Percentiles rank a stretch among this genome's conserved stretches.
Evolutionary conservation across 2,329 filamentous ascomycete genomes (phyloP).

Genomic region (Sporothrix phasma): DNA sequence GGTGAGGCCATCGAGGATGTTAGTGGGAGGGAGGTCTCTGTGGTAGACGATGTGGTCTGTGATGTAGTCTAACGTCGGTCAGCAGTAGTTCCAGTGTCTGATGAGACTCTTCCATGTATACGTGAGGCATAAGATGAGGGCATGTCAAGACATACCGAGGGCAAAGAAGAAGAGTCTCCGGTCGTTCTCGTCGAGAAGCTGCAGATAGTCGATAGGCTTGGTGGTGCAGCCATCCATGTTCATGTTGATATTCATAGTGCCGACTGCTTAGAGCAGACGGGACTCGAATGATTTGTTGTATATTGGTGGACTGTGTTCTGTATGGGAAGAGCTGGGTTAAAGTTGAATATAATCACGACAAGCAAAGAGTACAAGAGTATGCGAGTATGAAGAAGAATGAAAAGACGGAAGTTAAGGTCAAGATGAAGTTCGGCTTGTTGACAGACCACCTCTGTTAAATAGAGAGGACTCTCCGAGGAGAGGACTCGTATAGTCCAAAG

Average conservation of each 20-base stretch:
- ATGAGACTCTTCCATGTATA: not conserved
- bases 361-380: not conserved
- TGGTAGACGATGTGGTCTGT: not conserved
- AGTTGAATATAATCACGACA: not conserved
- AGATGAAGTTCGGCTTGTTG: not conserved
- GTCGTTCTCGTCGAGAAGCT: not conserved
- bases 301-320: too few species aligned
- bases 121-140: not conserved
- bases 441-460: not conserved
- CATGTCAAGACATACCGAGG: not conserved
- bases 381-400: not conserved
- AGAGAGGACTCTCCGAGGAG: not conserved
- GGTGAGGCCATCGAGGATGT: conserved; percentile 3
- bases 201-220: conserved; percentile 4
- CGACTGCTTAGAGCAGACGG: not conserved
- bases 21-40: not conserved
- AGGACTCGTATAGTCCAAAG: not conserved
- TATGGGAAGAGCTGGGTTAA: not conserved
- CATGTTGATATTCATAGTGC: not conserved
- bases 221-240: not conserved
- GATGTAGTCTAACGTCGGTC: not conserved
- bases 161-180: not conserved
- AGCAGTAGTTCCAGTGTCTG: not conserved
- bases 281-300: too few species aligned
- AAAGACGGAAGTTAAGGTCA: not conserved